Percentiles rank a stretch among this genome's conserved stretches.
These are phyloP conservation scores for Gracilariopsis chorda DNA, from an alignment of 23 red algal genomes.

Conservation along the genomic window DNA sequence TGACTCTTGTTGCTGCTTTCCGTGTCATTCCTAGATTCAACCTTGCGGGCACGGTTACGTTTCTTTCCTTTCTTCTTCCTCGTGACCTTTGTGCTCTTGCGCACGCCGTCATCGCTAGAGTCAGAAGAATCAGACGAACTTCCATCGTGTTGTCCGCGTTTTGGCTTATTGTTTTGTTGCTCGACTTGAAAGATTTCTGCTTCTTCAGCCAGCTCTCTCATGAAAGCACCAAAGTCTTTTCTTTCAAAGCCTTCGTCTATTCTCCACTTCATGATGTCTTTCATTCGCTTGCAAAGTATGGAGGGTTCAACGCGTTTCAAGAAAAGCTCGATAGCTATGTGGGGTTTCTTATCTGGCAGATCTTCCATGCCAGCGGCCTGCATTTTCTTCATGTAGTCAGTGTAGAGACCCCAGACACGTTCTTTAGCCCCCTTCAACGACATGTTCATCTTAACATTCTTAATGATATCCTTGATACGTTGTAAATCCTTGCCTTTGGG, in stretches of 20 bases:
- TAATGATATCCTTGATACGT: not conserved
- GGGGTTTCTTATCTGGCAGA: not conserved
- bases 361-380: not conserved
- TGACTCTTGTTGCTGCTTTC: not conserved
- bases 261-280: not conserved
- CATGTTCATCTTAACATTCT: slow-evolving; percentile 32
- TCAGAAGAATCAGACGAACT: not conserved
- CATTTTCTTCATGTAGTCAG: not conserved
- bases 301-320: not conserved
- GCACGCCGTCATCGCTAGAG: not conserved
- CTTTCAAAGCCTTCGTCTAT: not conserved
- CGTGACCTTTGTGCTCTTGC: not conserved
- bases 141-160: not conserved
- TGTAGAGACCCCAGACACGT: not conserved
- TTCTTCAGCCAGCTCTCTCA: not conserved
- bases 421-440: not conserved
- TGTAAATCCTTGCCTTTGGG: not conserved
- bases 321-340: not conserved
- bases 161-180: not conserved
- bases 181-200: not conserved
- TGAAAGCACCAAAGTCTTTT: not conserved
- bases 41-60: not conserved
- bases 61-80: not conserved
- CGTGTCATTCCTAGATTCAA: not conserved
- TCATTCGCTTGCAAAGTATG: not conserved